Conservation (phyloP, 164 flowering plant species). For the Malania oleifera region DNA sequence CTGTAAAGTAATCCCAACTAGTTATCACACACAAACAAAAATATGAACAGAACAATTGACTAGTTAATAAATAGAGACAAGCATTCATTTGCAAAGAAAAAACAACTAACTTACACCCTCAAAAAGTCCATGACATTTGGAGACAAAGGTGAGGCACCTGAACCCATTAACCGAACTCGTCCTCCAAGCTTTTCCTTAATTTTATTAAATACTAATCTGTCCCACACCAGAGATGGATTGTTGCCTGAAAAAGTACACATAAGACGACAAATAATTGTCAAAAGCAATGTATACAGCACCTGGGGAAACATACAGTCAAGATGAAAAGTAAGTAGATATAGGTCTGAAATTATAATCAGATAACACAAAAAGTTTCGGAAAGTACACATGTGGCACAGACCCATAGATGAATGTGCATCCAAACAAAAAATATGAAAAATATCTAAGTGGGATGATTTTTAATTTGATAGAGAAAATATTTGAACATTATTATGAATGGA, state of each 20-base stretch:
- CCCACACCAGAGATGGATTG: slow-evolving; percentile 94
- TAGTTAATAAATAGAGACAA: not conserved
- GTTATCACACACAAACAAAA: not conserved
- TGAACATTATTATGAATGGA: no score
- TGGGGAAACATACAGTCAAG: no score
- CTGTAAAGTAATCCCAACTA: slow-evolving; percentile 30
- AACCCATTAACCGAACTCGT: slow-evolving; percentile 70
- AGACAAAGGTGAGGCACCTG: slow-evolving; percentile 98
- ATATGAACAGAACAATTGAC: not conserved
- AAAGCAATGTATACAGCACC: not conserved
- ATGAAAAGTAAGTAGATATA: no score
- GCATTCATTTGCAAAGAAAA: not conserved
- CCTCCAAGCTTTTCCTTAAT: slow-evolving; percentile 91
- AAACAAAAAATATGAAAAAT: no score
- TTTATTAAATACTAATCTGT: slow-evolving; percentile 87
- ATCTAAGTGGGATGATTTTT: no score
- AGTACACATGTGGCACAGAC: no score
- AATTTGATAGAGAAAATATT: no score
- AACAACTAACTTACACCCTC: slow-evolving; percentile 65
- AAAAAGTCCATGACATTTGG: slow-evolving; percentile 93
- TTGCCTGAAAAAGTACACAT: slow-evolving; percentile 41
- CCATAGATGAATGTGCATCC: no score
- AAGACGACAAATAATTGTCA: not conserved
- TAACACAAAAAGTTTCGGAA: no score
- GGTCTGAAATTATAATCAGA: no score